Base-by-base conservation (phyloP, 495 filamentous ascomycete species). In the Penicillium daleae region DNA sequence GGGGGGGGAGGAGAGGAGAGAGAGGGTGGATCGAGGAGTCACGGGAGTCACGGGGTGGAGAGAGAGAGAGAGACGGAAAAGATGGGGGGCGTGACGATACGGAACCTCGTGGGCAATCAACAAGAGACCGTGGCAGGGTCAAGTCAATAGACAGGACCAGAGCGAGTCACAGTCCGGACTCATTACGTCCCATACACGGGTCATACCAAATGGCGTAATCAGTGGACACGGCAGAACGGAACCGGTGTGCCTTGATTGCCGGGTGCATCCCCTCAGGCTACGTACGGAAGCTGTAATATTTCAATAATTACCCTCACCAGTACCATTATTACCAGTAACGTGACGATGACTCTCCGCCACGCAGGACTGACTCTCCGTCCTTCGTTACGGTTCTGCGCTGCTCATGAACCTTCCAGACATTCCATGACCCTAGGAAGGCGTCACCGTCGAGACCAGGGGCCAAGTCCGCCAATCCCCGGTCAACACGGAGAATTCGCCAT, bases 331-430 rank as follows among this genome's bases (percentile, higher is more conserved):
- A 10, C 35, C 35, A 15, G 13, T 42, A 19, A 17, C 21, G 21
- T 40, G 17, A 13, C n/a, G 17, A 40, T 10, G n/a, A n/a, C 39
- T 21, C 10, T 46, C 52, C 37, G 49, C 56, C 59, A 67, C 61
- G 56, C 64, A 50, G 49, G 53, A 52, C 51, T 66, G 29, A 32
- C 29, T 50, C 51, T 35, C 51, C 51, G 29, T 13, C 29, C n/a
- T 54, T 33, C 51, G 31, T 6, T 15, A n/a, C 32, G 35, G 1
- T 54, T 54, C 31, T 22, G n/a, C 51, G 13, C 27, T 21, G 17
- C 51, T 72, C 70, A 63, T 68, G 70, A 73, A 73, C 59, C 70
- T 73, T 73, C 70, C 61, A 72, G 70, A 65, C 70, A 72, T 70
- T 70, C 70, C 66, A 64, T 62, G 58, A 51, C 61, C 65, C 57